Evolutionary conservation across 2,329 filamentous ascomycete species (phyloP), one percentile per base, ranked within the genome.

Genomic region (Fusarium sp.): DNA sequence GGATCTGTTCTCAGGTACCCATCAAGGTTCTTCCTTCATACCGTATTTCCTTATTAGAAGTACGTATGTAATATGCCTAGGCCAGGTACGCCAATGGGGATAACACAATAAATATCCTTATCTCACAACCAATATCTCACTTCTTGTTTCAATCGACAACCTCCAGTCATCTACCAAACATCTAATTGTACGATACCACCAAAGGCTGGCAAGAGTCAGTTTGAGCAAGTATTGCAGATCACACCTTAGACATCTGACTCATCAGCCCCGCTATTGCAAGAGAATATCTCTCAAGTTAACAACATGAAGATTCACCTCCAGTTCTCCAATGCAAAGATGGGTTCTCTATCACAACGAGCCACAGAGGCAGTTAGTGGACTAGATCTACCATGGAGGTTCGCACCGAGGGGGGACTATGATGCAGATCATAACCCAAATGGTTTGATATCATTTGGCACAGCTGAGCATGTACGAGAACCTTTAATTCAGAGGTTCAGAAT

Each of bases 401-500:
- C 80, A 2, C 78, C 79, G 2, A 60, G 66, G 23, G 77, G 72
- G 11, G 78, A 74, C 4, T 88, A 85, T 76, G 76, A 85, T 63
- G 80, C 83, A 0, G 69, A 77, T 6, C 72, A 72, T 9, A 85
- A 85, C 37, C 81, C 82, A 2, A 70, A 77, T 13, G 86, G 86
- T 3, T 81, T 86, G 54, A 80, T 88, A 56, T 87, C 84, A 8
- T 83, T 88, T 33, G 85, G 83, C 1, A 81, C 86, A 2, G 86
- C 87, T 9, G 86, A 88, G 67, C 88, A 88, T 72, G 81, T 76
- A 53, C 8, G 59, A n/a, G 21, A 19, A 16, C n/a, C 21, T 16
- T 46, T 30, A 23, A 3, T 5, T 9, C 6, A 43, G 8, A 18
- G 23, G 25, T n/a, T 21, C 28, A 35, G 2, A 37, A 62, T 61